Evolutionary conservation across 1,139 yeast genomes (phyloP).

Genomic region (Suhomyces bribrorum): DNA sequence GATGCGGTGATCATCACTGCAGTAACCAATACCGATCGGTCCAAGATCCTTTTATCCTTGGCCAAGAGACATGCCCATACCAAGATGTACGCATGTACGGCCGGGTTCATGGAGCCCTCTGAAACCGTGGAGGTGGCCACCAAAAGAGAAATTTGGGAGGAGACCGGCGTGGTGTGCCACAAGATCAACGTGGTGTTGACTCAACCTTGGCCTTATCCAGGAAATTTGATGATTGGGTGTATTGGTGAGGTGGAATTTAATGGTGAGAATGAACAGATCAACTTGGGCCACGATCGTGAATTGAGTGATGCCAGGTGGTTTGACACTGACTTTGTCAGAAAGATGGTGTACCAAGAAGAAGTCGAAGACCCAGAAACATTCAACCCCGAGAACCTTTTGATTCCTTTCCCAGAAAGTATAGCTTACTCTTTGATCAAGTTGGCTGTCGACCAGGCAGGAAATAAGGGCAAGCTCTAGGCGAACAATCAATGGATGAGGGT

Average conservation of each 20-base stretch:
- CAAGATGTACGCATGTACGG: constrained; percentile 75
- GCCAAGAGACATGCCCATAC: constrained; percentile 53
- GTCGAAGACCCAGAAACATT: constrained; percentile 22
- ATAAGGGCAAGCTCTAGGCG: constrained; percentile 5
- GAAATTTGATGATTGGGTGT: constrained; percentile 91
- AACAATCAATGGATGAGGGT: neutral
- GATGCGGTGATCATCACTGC: constrained; percentile 88
- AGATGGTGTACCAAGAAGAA: constrained; percentile 42
- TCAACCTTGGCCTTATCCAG: constrained; percentile 98
- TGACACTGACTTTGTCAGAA: constrained; percentile 52
- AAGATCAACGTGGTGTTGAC: constrained; percentile 62
- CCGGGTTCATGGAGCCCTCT: constrained; percentile 95
- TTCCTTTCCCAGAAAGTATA: constrained; percentile 46
- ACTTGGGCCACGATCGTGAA: constrained; percentile 82
- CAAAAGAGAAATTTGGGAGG: constrained; percentile 91
- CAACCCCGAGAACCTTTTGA: constrained; percentile 42
- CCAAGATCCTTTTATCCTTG: constrained; percentile 71
- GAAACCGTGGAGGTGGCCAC: constrained; percentile 91
- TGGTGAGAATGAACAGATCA: constrained; percentile 59
- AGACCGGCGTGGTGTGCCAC: constrained; percentile 76
- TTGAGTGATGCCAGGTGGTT: constrained; percentile 86
- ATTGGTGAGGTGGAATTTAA: constrained; percentile 67
- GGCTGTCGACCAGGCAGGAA: constrained; percentile 44
- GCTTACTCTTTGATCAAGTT: constrained; percentile 45
- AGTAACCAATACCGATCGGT: constrained; percentile 59